Base-by-base conservation (phyloP, 1,139 yeast species). In the Blastobotrys aristatus region DNA sequence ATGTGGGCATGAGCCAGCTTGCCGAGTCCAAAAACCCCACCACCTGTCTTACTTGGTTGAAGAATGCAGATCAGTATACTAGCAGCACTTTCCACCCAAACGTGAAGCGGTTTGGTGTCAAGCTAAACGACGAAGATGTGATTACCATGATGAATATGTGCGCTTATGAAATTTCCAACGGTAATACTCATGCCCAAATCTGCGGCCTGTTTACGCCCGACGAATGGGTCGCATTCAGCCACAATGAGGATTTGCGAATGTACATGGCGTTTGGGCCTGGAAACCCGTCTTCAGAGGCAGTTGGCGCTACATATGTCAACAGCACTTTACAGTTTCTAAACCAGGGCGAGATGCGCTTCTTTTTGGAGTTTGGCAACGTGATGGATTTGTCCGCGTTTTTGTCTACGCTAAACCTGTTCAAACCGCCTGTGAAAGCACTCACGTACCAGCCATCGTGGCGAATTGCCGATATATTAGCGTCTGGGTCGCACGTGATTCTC, bases 251-350 rank as follows among this genome's bases (percentile, higher is more conserved):
- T 50, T 60, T 76, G 27, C 54, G 61, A 35, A 71, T 69, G 57
- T 73, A 73, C 59, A 77, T 77, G 64, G 57, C 68, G 49, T 66
- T 70, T 40, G 80, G 82, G n/a, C 76, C 79, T 2, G 79, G 79
- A 4, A 67, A 75, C 60, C 69, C 73, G 48, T 57, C 63, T 49
- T 67, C 76, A 4, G 61, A 61, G 14, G 62, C 70, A n/a, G 64
- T 73, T 39, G 82, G 81, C 3, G 69, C 80, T 1, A 70, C 73
- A 1, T 70, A 71, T 50, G 69, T 74, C 45, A 70, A 75, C 47
- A 80, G 82, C 16, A 69, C 80, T 8, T 59, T 74, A 41, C 59
- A 68, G 20, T 64, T 78, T 44, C 65, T 79, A 54, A 65, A 56
- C 56, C 64, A 58, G 67, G 72, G 62, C 59, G 72, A 55, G 55